phyloP scores from a whole-genome alignment of 805 yeast species.

The Wickerhamiella cacticola region DNA sequence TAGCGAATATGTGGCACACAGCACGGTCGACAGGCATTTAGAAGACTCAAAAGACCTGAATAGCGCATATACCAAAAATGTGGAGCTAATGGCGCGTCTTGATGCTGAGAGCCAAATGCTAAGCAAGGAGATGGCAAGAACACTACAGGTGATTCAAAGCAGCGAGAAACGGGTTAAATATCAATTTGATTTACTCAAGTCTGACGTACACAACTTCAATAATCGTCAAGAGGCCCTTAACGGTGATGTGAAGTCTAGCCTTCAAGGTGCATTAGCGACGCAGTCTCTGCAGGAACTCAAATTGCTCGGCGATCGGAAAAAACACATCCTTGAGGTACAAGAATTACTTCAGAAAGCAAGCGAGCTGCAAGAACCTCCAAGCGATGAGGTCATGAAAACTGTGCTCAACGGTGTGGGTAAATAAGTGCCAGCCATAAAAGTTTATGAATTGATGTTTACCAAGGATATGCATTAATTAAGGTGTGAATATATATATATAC shows the following conservation, averaged over 20 bases:
- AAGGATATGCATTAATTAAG: too few species aligned
- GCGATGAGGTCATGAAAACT: slow-evolving; percentile 20
- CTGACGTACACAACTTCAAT: slow-evolving; percentile 23
- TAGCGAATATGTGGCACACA: slow-evolving; percentile 25
- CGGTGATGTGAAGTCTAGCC: slow-evolving; percentile 14
- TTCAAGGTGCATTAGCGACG: slow-evolving; percentile 11
- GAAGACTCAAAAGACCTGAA: slow-evolving; percentile 17
- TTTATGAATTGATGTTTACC: too few species aligned
- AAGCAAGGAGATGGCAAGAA: slow-evolving; percentile 23
- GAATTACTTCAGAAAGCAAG: slow-evolving; percentile 22
- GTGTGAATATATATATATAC: too few species aligned
- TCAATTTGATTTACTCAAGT: slow-evolving; percentile 27
- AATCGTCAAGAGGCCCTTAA: slow-evolving; percentile 18
- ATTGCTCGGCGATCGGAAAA: slow-evolving; percentile 20
- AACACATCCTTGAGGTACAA: slow-evolving; percentile 23
- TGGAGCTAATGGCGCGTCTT: slow-evolving; percentile 25
- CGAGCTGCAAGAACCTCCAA: slow-evolving; percentile 23
- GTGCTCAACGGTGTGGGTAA: background rate
- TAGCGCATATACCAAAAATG: slow-evolving; percentile 24
- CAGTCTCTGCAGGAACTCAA: slow-evolving; percentile 20
- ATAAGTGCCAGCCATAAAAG: background rate
- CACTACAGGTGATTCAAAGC: slow-evolving; percentile 22
- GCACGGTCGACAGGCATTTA: slow-evolving; percentile 21
- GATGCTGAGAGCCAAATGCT: slow-evolving; percentile 26
- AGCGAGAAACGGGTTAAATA: slow-evolving; percentile 26